Evolutionary conservation across 495 filamentous ascomycete genomes (phyloP).

Genomic region (Hypoxylon subgilvum): DNA sequence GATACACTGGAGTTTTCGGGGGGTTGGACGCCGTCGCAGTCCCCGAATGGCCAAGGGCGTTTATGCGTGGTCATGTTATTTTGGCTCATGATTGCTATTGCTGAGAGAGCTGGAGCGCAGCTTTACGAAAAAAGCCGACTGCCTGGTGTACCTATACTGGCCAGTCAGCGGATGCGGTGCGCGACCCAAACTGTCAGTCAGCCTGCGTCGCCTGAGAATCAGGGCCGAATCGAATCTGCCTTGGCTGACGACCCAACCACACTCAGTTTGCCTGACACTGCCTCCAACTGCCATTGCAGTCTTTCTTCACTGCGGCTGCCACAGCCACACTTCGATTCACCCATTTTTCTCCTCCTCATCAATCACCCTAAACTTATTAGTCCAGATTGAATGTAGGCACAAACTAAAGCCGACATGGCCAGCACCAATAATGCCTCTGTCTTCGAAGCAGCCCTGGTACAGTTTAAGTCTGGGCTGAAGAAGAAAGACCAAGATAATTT

Average conservation of each 20-base stretch:
- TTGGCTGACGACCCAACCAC: background rate
- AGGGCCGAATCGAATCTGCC: too few species aligned
- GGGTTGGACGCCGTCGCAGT: too few species aligned
- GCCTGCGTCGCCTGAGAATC: too few species aligned
- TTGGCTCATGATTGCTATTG: background rate
- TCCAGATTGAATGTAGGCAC: too few species aligned
- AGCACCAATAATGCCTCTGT: background rate
- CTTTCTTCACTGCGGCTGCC: too few species aligned
- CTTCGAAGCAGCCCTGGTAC: background rate
- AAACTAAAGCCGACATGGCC: background rate
- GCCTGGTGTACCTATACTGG: too few species aligned
- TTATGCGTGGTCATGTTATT: background rate
- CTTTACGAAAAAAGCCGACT: background rate
- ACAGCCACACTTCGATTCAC: too few species aligned
- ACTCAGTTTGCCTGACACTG: background rate
- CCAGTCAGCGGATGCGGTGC: too few species aligned
- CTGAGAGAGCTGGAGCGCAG: background rate
- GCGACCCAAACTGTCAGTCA: too few species aligned
- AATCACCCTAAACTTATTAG: too few species aligned
- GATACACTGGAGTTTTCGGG: too few species aligned
- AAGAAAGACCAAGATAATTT: slow-evolving; percentile 1
- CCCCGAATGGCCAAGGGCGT: background rate
- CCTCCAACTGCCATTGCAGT: too few species aligned
- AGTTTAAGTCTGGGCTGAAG: background rate
- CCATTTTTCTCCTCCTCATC: background rate